Conservation (phyloP, 768 basidiomycete species). For the Lyophyllum decastes region DNA sequence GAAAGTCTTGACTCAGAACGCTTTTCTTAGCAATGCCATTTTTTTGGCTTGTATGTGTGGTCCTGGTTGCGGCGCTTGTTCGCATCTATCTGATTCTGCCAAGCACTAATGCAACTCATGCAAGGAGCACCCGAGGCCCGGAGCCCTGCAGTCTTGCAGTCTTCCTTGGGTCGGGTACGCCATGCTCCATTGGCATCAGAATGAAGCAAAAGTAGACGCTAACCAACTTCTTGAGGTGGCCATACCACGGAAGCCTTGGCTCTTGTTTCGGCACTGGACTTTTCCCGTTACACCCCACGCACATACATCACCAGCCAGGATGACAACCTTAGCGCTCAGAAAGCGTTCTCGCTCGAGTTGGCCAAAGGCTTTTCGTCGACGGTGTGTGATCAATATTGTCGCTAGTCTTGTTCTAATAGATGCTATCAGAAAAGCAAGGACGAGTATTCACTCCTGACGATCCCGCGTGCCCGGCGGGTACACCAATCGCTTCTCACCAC, state of each 20-base stretch:
- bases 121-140: constrained; percentile 3
- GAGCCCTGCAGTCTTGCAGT: constrained; percentile 60
- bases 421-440: constrained; percentile 4
- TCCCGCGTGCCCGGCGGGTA: constrained; percentile 88
- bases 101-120: neutral
- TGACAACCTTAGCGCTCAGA: constrained; percentile 74
- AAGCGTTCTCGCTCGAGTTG: constrained; percentile 67
- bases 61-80: constrained; percentile 1
- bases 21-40: constrained; percentile 9
- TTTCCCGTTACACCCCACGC: constrained; percentile 71
- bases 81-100: constrained; percentile 36
- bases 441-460: constrained; percentile 54
- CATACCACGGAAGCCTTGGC: constrained; percentile 88
- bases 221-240: constrained; percentile 61
- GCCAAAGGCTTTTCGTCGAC: constrained; percentile 11
- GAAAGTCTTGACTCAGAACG: neutral
- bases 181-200: neutral
- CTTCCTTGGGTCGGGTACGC: constrained; percentile 90
- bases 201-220: neutral
- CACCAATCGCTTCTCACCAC: constrained; percentile 79
- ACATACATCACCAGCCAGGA: constrained; percentile 83
- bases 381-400: neutral
- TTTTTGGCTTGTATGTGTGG: constrained; percentile 5
- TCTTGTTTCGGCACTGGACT: constrained; percentile 73
- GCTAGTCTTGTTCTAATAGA: neutral